phyloP scores from a whole-genome alignment of 2,329 filamentous ascomycete species.

The Calonectria hawksworthii region DNA sequence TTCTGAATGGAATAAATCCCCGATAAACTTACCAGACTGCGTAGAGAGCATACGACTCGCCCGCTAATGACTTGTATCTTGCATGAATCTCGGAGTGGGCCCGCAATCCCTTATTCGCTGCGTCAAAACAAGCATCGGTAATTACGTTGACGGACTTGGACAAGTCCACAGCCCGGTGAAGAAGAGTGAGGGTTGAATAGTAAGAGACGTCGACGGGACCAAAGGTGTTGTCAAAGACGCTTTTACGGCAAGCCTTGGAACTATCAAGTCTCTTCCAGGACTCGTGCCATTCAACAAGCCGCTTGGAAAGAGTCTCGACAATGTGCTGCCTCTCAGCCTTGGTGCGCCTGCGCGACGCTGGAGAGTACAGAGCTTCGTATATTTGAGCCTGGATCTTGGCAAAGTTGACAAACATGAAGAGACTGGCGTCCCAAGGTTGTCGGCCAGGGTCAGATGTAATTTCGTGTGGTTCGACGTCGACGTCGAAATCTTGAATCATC shows the following conservation, averaged over 20 bases:
- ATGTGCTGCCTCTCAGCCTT: not conserved
- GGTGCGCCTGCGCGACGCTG: not conserved
- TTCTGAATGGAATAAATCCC: too few relatives aligned
- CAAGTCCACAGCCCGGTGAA: not conserved
- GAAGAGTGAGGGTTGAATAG: not conserved
- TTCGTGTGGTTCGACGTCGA: not conserved
- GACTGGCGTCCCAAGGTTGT: not conserved
- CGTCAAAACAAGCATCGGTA: not conserved
- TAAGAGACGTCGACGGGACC: not conserved
- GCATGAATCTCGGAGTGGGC: not conserved
- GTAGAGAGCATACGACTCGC: not conserved
- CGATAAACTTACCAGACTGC: not conserved
- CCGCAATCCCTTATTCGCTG: not conserved
- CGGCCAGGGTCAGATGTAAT: not conserved
- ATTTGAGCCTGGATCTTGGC: slow-evolving; percentile 1
- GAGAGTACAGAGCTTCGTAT: not conserved
- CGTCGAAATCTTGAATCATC: not conserved
- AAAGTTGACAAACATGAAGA: not conserved
- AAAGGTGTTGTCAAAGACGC: not conserved
- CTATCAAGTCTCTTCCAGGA: not conserved
- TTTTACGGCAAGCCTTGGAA: not conserved
- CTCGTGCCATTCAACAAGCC: not conserved
- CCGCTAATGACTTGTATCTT: not conserved
- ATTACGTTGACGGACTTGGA: not conserved
- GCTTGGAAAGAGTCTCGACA: not conserved